phyloP scores from a whole-genome alignment of 2,329 filamentous ascomycete genomes.

The Trichoderma atroviride region DNA sequence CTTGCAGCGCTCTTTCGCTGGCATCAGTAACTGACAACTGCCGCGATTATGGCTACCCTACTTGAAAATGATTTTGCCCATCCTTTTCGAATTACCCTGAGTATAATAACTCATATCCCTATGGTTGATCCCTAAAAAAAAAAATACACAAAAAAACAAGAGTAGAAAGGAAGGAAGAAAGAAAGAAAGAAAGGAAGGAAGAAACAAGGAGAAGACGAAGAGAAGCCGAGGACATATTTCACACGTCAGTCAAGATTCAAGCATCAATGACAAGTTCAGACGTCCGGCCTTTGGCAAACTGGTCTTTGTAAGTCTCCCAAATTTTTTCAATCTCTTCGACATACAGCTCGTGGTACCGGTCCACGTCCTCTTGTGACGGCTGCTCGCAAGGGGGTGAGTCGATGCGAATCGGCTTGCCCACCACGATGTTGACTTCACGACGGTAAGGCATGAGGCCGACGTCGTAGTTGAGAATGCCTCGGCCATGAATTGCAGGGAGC shows the following conservation, averaged over 20 bases:
- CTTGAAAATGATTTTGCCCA: background rate
- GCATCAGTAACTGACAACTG: background rate
- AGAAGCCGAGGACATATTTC: background rate
- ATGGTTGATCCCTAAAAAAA: background rate
- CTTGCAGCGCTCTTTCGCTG: background rate
- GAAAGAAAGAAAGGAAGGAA: too few relatives aligned
- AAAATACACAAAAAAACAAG: background rate
- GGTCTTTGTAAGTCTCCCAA: conserved; percentile 78
- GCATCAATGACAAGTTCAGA: conserved; percentile 55
- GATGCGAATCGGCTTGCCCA: conserved; percentile 79
- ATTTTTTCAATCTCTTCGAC: conserved; percentile 71
- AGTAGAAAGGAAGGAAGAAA: background rate
- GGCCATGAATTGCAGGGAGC: conserved; percentile 83
- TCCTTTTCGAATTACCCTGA: background rate
- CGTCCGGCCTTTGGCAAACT: conserved; percentile 64
- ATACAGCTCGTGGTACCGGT: conserved; percentile 79
- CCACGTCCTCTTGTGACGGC: conserved; percentile 74
- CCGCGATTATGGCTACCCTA: background rate
- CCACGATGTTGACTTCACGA: conserved; percentile 82
- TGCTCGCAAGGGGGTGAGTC: conserved; percentile 56
- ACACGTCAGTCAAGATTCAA: background rate
- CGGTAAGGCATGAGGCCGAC: conserved; percentile 95
- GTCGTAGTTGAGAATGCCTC: conserved; percentile 97
- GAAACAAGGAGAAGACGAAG: background rate
- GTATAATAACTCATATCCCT: background rate